Base-by-base conservation (phyloP, 345 rosid genomes). In the Diplotaxis tenuifolia region DNA sequence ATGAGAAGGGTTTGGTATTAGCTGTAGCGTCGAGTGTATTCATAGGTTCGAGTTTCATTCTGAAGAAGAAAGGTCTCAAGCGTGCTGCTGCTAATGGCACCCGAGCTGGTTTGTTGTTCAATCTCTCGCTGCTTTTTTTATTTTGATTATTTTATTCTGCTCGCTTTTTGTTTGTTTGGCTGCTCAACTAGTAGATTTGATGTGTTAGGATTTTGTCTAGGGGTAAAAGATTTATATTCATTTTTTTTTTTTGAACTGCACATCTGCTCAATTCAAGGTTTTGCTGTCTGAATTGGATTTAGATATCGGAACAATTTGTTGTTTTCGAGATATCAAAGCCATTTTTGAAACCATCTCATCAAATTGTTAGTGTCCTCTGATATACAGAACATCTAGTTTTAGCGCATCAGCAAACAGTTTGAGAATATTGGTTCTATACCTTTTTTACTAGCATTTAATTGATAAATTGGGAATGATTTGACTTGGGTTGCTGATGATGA, bases 61-160 rank as follows among this genome's bases (percentile, higher is more conserved):
- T 93, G 83, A 93, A 91, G 92, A 93, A 93, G 92, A 87, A 87
- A 84, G 97, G 98, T 10, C 89, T 93, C 69, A 91, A 89, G 76
- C 88, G 88, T 31, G 98, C 98, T 65, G 96, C 86, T n/a, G 84
- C 88, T 18, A 45, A 79, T 21, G 98, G 98, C 62, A 78, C 86
- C 66, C 91, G 90, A 14, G 97, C 96, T 61, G 98, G 98, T 93
- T 55, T 28, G 50, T 45, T 6, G 15, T 5, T 14, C 15, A n/a
- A n/a, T n/a, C n/a, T n/a, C 47, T 40, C 47, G 0, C 50, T 45
- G 14, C 16, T 40, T 40, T 21, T 36, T 64, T 25, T 1, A 11
- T 1, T 55, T 14, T 67, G 28, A 25, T 2, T 22, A 0, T 10
- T 11, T 1, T n/a, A n/a, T n/a, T n/a, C n/a, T n/a, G n/a, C n/a